Evolutionary conservation across 441 rosid genomes (phyloP).

Genomic region (Sinapis alba): DNA sequence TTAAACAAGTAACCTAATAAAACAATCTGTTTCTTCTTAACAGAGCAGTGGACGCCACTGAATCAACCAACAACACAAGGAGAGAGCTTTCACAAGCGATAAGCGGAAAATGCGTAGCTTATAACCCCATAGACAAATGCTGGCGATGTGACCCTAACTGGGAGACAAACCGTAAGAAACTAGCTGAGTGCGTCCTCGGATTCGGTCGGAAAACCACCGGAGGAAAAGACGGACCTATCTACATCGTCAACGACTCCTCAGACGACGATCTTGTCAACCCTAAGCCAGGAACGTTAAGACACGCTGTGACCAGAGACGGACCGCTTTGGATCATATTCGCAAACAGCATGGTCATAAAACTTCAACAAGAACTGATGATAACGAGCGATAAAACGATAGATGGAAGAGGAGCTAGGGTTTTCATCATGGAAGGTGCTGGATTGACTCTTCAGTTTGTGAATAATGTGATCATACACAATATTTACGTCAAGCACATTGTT

Average conservation of each 20-base stretch:
- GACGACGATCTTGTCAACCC: slow-evolving; percentile 51
- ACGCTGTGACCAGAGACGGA: slow-evolving; percentile 51
- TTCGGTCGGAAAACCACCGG: slow-evolving; percentile 59
- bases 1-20: neutral
- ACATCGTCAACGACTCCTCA: slow-evolving; percentile 49
- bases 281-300: slow-evolving; percentile 62
- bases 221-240: slow-evolving; percentile 48
- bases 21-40: neutral
- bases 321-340: slow-evolving; percentile 67
- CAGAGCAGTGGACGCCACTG: slow-evolving; percentile 36
- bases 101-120: slow-evolving; percentile 48
- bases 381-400: slow-evolving; percentile 70
- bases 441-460: slow-evolving; percentile 49
- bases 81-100: slow-evolving; percentile 37
- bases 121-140: slow-evolving; percentile 65
- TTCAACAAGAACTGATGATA: slow-evolving; percentile 55
- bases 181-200: slow-evolving; percentile 60
- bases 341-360: slow-evolving; percentile 48
- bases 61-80: slow-evolving; percentile 46
- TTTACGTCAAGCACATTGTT: slow-evolving; percentile 53
- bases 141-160: slow-evolving; percentile 64
- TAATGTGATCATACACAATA: slow-evolving; percentile 62
- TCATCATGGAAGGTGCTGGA: slow-evolving; percentile 60
- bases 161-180: slow-evolving; percentile 46
- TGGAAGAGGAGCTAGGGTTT: slow-evolving; percentile 62